Evolutionary conservation across 306 rosid genomes (phyloP), one percentile per base, ranked within the genome.

Genomic region (Prunus mira): DNA sequence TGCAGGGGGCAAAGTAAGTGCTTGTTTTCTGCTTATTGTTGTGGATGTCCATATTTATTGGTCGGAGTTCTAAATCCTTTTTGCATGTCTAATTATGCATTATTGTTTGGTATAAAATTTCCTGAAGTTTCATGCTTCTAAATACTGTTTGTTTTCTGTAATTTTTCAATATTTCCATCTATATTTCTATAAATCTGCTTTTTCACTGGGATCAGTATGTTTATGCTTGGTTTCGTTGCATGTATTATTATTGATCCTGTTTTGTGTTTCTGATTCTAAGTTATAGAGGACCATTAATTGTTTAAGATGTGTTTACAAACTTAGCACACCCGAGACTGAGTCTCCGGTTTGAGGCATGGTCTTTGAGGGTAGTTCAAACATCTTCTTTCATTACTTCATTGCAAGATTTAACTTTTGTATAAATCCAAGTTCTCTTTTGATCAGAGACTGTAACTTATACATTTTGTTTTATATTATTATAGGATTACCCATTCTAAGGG

Each of bases 1-100:
- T 69, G 80, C 87, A 56, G 96, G 97, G 60, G 99, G 97, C 58
- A 86, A 72, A 81, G 99, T 92, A 86, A 85, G 96, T 80, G 14
- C 49, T 57, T n/a, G 14, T 78, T 13, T 51, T 38, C 68, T 58
- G 55, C 47, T 30, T 8, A 20, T 43, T 46, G 17, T n/a, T 55
- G 12, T 32, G 17, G 10, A 65, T 30, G 41, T 58, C 9, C 19
- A 20, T 45, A 3, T 50, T 51, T 30, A 71, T 25, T 43, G 45
- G 3, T 71, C 5, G 3, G 51, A 50, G 22, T 46, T 30, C 1
- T 64, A 64, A 45, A 62, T 63, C 8, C 14, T 45, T 13, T 13
- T 50, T 69, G 27, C 27, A 15, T 49, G 25, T 69, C 57, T 12
- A 49, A 14, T 49, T 17, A 52, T 71, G 63, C 64, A 52, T 54